phyloP scores from a whole-genome alignment of 305 asterid genomes.

The Euphrasia arctica region DNA sequence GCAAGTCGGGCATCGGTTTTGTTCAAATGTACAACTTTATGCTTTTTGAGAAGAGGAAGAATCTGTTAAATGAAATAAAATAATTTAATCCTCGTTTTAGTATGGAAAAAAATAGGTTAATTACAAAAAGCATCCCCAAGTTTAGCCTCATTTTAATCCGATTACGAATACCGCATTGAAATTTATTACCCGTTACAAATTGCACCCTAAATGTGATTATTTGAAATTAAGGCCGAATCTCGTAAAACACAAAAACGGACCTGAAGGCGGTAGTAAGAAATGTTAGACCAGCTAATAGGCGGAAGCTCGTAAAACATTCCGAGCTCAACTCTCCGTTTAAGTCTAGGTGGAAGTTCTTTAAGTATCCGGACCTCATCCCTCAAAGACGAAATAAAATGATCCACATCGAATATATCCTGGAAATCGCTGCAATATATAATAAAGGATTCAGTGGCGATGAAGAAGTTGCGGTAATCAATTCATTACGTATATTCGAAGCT shows the following conservation, averaged over 20 bases:
- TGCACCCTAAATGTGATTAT: not conserved
- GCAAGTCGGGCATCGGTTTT: conserved; percentile 89
- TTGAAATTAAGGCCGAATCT: not conserved
- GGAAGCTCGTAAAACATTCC: conserved; percentile 59
- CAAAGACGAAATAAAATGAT: conserved; percentile 77
- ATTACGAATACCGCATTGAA: not conserved
- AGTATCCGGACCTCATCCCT: conserved; percentile 86
- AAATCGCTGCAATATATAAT: conserved; percentile 56
- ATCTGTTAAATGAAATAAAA: conserved; percentile 43
- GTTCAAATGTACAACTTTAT: conserved; percentile 80
- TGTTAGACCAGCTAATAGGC: conserved; percentile 90
- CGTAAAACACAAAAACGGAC: conserved; percentile 30
- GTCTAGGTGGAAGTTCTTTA: conserved; percentile 72
- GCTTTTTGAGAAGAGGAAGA: conserved; percentile 74
- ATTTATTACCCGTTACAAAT: not conserved
- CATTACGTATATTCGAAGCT: not conserved
- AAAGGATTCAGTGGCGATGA: conserved; percentile 1
- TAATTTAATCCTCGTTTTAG: not conserved
- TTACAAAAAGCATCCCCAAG: not conserved
- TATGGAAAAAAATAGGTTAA: not conserved
- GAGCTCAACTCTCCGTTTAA: conserved; percentile 56
- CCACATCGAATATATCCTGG: conserved; percentile 74
- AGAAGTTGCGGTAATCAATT: not conserved
- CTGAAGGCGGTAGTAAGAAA: conserved; percentile 74
- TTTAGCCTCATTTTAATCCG: not conserved